Percentiles rank a stretch among this genome's conserved stretches.
Evolutionary conservation across 2,329 filamentous ascomycete genomes (phyloP).

Genomic region (Trichoderma koningiopsis): DNA sequence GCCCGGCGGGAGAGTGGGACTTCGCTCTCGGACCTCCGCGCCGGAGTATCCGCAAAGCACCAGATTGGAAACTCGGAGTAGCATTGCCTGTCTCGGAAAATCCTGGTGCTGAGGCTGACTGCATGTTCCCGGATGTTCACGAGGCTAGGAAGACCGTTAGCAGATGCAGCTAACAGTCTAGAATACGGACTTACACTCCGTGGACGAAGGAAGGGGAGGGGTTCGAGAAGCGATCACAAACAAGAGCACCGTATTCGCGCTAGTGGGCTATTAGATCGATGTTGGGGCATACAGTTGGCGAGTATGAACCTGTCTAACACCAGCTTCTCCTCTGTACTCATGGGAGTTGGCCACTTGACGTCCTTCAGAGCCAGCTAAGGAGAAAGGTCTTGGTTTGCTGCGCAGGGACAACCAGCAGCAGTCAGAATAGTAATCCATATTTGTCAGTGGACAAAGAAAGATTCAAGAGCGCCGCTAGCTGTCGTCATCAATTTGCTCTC

Average conservation of each 20-base stretch:
- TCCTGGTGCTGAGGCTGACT: neutral
- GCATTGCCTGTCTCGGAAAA: neutral
- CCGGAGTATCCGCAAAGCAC: neutral
- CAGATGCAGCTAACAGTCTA: neutral
- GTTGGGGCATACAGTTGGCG: neutral
- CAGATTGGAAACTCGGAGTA: neutral
- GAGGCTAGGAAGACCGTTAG: neutral
- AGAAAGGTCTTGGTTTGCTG: neutral
- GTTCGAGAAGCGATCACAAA: neutral
- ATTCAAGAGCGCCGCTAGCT: neutral
- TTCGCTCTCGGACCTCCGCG: neutral
- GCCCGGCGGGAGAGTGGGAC: neutral
- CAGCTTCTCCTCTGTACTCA: neutral
- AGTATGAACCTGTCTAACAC: neutral
- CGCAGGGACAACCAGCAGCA: neutral
- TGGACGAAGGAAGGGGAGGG: neutral
- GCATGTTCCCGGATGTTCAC: neutral
- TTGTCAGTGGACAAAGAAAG: neutral
- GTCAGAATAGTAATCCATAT: neutral
- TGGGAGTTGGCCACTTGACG: neutral
- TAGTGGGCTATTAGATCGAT: neutral
- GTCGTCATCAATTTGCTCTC: neutral
- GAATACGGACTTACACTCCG: slow-evolving; percentile 10
- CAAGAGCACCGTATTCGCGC: neutral
- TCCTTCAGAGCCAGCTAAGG: neutral